Conservation (phyloP, 208 protist genomes). For the Crithidia bombi region DNA sequence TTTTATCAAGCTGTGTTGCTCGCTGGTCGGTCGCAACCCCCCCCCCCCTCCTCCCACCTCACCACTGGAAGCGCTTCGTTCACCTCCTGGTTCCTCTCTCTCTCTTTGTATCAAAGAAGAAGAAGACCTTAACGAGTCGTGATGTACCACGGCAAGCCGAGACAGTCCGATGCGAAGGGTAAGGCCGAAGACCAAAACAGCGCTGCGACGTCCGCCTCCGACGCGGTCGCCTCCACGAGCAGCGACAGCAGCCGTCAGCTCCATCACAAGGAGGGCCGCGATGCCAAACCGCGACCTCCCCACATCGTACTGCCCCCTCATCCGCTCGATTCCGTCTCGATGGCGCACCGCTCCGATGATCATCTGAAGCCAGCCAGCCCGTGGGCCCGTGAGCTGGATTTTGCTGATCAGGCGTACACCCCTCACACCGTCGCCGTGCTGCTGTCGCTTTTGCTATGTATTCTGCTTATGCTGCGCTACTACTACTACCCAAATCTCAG, state of each 20-base stretch:
- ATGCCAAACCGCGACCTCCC: neutral
- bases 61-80: no score
- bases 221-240: neutral
- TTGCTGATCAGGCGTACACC: constrained; percentile 59
- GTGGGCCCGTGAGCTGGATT: constrained; percentile 61
- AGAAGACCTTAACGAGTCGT: no score
- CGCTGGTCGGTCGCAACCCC: no score
- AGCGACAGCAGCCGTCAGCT: neutral
- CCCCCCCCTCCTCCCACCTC: no score
- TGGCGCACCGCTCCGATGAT: constrained; percentile 18
- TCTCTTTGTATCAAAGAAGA: no score
- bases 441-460: constrained; percentile 42
- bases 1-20: no score
- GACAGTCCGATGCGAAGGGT: neutral
- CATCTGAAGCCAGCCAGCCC: constrained; percentile 44
- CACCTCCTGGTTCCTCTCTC: no score
- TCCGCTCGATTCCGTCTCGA: constrained; percentile 31
- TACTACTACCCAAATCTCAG: constrained; percentile 55
- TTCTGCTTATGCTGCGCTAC: constrained; percentile 68
- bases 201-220: neutral
- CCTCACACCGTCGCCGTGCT: constrained; percentile 71
- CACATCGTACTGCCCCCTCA: constrained; percentile 4
- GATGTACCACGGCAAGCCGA: constrained; percentile 6
- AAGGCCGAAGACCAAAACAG: neutral
- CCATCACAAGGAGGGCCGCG: neutral